These are phyloP conservation scores for Plasmopara muralis DNA, from an alignment of 352 stramenopile genomes.

Conservation along the genomic window DNA sequence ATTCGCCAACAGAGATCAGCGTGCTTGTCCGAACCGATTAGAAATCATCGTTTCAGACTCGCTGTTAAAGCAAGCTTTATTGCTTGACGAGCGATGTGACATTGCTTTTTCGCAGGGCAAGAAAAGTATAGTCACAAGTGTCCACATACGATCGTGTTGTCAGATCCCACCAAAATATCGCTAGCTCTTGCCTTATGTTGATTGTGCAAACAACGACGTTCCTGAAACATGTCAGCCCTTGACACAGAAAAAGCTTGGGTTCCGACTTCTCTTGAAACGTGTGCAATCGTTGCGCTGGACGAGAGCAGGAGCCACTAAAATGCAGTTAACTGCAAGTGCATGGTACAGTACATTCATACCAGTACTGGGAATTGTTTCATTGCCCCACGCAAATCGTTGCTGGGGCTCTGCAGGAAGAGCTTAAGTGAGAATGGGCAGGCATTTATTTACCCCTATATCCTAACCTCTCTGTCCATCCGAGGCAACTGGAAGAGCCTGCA, in stretches of 20 bases:
- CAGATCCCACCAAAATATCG: background rate
- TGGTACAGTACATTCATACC: background rate
- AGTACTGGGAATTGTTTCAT: no score
- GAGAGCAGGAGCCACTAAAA: background rate
- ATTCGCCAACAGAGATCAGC: background rate
- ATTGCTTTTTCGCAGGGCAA: background rate
- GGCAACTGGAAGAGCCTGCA: no score
- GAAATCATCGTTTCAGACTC: no score
- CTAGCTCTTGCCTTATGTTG: background rate
- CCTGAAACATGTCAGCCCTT: constrained; percentile 4
- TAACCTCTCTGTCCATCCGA: no score
- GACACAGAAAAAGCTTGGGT: background rate
- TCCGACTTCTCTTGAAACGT: background rate
- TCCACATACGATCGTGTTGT: background rate
- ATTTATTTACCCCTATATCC: no score
- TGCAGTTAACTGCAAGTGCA: background rate
- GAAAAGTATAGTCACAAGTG: constrained; percentile 4
- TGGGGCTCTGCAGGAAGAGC: background rate
- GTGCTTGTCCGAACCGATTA: no score
- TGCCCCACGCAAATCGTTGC: background rate
- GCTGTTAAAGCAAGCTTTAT: no score
- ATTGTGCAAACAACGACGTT: constrained; percentile 1
- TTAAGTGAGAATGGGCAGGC: background rate
- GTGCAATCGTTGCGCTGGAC: background rate
- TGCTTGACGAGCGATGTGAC: no score